phyloP scores from a whole-genome alignment of 495 filamentous ascomycete genomes.

The Darksidea phi region DNA sequence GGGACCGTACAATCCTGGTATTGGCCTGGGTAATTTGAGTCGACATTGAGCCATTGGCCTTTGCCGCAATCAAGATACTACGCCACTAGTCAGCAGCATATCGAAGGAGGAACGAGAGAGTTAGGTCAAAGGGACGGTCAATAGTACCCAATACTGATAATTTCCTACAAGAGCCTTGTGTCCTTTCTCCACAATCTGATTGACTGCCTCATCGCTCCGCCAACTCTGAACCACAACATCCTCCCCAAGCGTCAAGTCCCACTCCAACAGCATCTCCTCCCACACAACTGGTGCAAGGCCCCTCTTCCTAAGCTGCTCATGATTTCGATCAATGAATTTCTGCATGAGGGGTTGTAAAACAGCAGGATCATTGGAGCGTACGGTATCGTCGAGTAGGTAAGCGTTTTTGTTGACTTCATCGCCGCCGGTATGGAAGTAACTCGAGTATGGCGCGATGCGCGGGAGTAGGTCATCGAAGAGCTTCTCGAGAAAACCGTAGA shows the following conservation, averaged over 20 bases:
- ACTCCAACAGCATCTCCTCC: slow-evolving; percentile 78
- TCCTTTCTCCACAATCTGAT: slow-evolving; percentile 56
- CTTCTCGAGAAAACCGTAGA: slow-evolving; percentile 65
- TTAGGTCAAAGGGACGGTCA: slow-evolving; percentile 16
- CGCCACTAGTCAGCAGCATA: slow-evolving; percentile 1
- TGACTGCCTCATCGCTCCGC: slow-evolving; percentile 58
- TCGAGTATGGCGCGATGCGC: slow-evolving; percentile 60
- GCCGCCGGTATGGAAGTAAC: slow-evolving; percentile 80
- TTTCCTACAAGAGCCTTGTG: slow-evolving; percentile 69
- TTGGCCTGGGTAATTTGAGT: not conserved
- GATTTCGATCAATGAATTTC: slow-evolving; percentile 64
- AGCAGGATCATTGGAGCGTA: slow-evolving; percentile 57
- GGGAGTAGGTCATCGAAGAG: slow-evolving; percentile 72
- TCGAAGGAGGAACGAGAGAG: not conserved
- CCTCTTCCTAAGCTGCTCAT: slow-evolving; percentile 55
- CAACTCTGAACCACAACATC: slow-evolving; percentile 73
- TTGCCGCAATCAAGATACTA: slow-evolving; percentile 80
- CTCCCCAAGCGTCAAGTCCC: slow-evolving; percentile 65
- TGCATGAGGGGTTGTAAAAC: slow-evolving; percentile 71
- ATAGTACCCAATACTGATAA: slow-evolving; percentile 68
- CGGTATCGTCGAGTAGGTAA: slow-evolving; percentile 68
- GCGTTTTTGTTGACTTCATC: slow-evolving; percentile 77
- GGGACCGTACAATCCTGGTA: too few species aligned
- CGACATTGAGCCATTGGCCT: slow-evolving; percentile 72
- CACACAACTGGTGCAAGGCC: slow-evolving; percentile 70